Evolutionary conservation across 768 basidiomycete genomes (phyloP).

Genomic region (Neoboletus magnificus): DNA sequence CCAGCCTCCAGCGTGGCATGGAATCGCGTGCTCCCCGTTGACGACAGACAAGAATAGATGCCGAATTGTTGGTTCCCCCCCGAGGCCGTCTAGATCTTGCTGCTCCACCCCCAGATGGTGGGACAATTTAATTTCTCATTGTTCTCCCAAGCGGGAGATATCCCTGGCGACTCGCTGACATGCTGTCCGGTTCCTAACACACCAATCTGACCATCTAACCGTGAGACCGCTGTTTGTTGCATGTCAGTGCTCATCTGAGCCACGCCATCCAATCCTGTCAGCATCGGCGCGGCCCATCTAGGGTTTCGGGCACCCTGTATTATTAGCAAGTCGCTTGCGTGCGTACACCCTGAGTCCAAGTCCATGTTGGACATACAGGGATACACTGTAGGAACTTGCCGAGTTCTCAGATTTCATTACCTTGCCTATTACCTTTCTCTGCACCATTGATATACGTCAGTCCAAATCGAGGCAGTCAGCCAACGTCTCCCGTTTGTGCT

Average conservation of each 20-base stretch:
- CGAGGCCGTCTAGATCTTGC: background rate
- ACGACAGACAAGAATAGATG: background rate
- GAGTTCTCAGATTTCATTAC: background rate
- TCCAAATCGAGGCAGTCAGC: background rate
- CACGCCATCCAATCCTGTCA: background rate
- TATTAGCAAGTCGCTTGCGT: background rate
- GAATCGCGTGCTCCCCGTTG: background rate
- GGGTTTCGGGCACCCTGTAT: background rate
- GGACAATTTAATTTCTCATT: background rate
- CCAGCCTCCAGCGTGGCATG: background rate
- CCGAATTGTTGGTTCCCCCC: background rate
- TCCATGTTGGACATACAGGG: background rate
- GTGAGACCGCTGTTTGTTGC: background rate
- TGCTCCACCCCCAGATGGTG: background rate
- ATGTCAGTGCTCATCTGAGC: background rate
- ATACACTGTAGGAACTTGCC: background rate
- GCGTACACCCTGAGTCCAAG: background rate
- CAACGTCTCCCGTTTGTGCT: background rate
- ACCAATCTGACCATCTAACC: background rate
- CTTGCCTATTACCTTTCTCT: background rate
- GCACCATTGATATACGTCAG: background rate
- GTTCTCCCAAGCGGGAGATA: background rate
- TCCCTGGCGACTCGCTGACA: background rate
- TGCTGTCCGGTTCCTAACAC: background rate
- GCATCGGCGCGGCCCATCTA: background rate